phyloP scores from a whole-genome alignment of 805 yeast species.

The Priceomyces haplophilus region DNA sequence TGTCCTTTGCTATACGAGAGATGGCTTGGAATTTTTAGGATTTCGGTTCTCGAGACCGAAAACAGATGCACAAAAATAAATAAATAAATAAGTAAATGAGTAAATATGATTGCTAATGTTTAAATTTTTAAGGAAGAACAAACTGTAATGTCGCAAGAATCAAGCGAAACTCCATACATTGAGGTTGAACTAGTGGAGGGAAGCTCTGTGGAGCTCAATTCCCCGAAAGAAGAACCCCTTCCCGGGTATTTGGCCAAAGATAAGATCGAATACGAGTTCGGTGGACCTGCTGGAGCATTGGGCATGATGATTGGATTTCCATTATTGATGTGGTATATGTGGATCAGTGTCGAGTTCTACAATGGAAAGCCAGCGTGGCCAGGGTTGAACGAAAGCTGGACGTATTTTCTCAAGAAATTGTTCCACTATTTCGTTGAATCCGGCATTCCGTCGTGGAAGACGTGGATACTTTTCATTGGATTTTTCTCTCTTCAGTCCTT shows the following conservation, averaged over 20 bases:
- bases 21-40: no score
- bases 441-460: constrained; percentile 56
- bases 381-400: constrained; percentile 50
- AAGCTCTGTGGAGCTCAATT: background rate
- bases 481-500: constrained; percentile 68
- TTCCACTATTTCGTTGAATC: constrained; percentile 44
- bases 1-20: no score
- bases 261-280: constrained; percentile 81
- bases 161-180: background rate
- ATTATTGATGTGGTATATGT: constrained; percentile 91
- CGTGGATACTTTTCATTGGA: constrained; percentile 69
- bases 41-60: no score
- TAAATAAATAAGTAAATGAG: no score
- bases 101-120: no score
- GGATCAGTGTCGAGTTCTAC: constrained; percentile 84
- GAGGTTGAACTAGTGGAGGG: constrained; percentile 1
- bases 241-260: constrained; percentile 39
- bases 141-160: background rate
- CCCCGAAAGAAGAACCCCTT: constrained; percentile 1
- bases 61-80: no score
- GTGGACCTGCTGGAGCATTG: constrained; percentile 85
- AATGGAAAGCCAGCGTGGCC: constrained; percentile 74
- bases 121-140: no score
- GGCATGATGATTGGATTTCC: constrained; percentile 96
- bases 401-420: constrained; percentile 45